Base-by-base conservation (phyloP, 2,329 filamentous ascomycete genomes). In the Apiospora saccharicola region DNA sequence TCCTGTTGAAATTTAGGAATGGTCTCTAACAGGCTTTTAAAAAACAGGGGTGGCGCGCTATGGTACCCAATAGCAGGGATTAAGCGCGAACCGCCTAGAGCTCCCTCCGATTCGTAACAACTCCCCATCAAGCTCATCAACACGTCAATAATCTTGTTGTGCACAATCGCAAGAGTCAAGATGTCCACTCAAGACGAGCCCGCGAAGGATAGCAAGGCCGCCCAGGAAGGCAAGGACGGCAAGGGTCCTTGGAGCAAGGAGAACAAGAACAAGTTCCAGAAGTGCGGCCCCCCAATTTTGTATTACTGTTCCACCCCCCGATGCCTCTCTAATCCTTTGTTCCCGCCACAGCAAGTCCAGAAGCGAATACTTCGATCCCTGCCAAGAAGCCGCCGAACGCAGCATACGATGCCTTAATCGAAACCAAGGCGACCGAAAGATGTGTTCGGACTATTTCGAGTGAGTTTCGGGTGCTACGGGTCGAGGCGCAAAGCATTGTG, bases 391-490 rank as follows among this genome's bases (percentile, higher is more conserved):
- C 6, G 96, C 96, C 10, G 87, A 92, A 76, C 89, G 90, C 79
- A 98, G 95, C 83, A 91, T 98, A 77, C 92, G 90, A 81, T 99
- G 96, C 79, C 85, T 99, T 79, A 92, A 95, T 80, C 90, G 96
- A 30, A 99, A 99, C 81, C 91, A 89, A 30, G 95, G 94, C 19
- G 94, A 98, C 80, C 90, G 91, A 76, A 86, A 91, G n/a, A 93
- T 98, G 93, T 99, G 96, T 81, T 88, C 89, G 75, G 96, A 98
- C 82, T 98, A 97, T 81, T 98, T 99, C 80, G 94, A 98, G 95
- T 98, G 81, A 83, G 93, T 83, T 72, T 43, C 69, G 22, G 30
- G 67, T 7, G 53, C 22, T 12, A 16, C 74, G 13, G n/a, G 53
- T n/a, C 12, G n/a, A 30, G 26, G 67, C 67, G 67, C 46, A 34